Evolutionary conservation across 2,329 filamentous ascomycete genomes (phyloP), one percentile per base, ranked within the genome.

Genomic region (Cadophora malorum): DNA sequence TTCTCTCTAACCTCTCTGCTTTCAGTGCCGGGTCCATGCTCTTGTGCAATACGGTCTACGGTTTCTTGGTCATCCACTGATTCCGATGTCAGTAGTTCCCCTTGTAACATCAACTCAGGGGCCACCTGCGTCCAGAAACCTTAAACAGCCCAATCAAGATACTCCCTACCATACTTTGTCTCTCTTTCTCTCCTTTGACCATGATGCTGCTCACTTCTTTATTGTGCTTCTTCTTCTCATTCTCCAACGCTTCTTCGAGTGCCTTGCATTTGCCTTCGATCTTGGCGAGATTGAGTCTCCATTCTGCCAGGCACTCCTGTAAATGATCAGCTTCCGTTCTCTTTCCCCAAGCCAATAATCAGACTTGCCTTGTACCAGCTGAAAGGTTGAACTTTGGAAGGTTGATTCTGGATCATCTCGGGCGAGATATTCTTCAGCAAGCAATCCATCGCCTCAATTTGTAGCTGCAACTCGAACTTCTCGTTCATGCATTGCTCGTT

Each of bases 401-500:
- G 31, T 31, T 23, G 7, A 3, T 33, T 9, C 8, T n/a, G 19
- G 23, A 58, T n/a, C 21, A 21, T 21, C 3, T 58, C 55, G 9
- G 55, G 55, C 4, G 31, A 14, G 3, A 58, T 23, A 38, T 38
- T 16, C 9, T 58, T 58, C 33, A 38, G 33, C 31, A 58, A 3
- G 8, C 31, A 58, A 21, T 58, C n/a, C 31, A 58, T 58, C 7
- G 55, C 55, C 33, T 38, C 31, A 31, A 58, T 41, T 3, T 58
- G 31, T 33, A 38, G 16, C 33, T 38, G 55, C 33, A 58, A 23
- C 21, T 58, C 55, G 19, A 38, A 23, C 55, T 14, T 38, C 16
- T 58, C 31, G n/a, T 6, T 58, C 33, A 58, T 4, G 31, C n/a
- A 41, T n/a, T 38, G 31, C 55, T 58, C 55, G 14, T 58, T 58